phyloP scores from a whole-genome alignment of 208 protist genomes.

The Leptomonas seymouri region DNA sequence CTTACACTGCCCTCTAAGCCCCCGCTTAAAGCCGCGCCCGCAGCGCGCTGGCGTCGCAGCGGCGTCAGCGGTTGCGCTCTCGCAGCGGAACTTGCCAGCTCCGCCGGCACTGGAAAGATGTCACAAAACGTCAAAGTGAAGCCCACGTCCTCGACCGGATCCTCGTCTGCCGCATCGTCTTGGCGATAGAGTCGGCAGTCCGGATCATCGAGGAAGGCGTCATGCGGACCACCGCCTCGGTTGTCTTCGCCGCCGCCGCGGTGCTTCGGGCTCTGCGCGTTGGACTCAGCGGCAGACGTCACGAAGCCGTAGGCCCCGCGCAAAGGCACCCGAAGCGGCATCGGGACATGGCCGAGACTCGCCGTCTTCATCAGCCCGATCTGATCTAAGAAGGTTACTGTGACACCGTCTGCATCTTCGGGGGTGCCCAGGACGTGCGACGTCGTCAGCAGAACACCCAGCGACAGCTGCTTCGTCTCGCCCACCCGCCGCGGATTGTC shows the following conservation, averaged over 20 bases:
- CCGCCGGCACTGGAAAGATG: slow-evolving; percentile 25
- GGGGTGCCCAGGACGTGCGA: slow-evolving; percentile 61
- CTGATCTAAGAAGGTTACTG: slow-evolving; percentile 79
- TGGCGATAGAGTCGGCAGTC: slow-evolving; percentile 23
- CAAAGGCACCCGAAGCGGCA: slow-evolving; percentile 52
- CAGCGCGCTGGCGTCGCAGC: neutral
- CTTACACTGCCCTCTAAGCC: neutral
- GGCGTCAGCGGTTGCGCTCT: slow-evolving; percentile 10
- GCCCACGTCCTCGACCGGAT: slow-evolving; percentile 59
- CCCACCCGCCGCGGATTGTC: neutral
- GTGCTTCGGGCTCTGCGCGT: slow-evolving; percentile 17
- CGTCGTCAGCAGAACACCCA: slow-evolving; percentile 79
- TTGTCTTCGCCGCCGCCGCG: neutral
- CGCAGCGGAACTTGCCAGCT: neutral
- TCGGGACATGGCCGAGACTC: slow-evolving; percentile 43
- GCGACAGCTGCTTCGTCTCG: slow-evolving; percentile 5
- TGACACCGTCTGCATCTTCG: slow-evolving; percentile 31
- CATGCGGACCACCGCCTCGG: neutral
- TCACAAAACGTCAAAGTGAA: slow-evolving; percentile 81
- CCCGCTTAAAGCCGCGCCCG: neutral
- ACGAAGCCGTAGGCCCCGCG: slow-evolving; percentile 63
- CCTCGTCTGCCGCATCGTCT: slow-evolving; percentile 31
- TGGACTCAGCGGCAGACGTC: slow-evolving; percentile 37
- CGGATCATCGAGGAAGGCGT: slow-evolving; percentile 4
- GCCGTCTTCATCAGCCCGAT: slow-evolving; percentile 66